Percentiles rank a stretch among this genome's conserved stretches.
phyloP scores from a whole-genome alignment of 1,284 basidiomycete species.

The Cryptococcus sp. region DNA sequence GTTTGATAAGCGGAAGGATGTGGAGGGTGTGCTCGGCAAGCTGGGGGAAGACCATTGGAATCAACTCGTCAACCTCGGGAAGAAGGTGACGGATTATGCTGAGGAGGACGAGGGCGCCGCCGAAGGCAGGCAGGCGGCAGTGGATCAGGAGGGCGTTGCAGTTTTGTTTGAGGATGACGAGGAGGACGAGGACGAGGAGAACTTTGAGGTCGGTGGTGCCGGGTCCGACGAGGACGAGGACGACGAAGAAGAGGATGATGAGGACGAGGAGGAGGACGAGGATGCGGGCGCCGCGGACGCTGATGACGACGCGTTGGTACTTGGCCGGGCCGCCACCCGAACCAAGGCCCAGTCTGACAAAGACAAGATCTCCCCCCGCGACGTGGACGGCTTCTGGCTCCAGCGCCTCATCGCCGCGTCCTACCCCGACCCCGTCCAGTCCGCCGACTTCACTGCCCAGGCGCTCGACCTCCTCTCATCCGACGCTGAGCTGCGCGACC shows the following conservation, averaged over 20 bases:
- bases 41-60: slow-evolving; percentile 75
- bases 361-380: slow-evolving; percentile 81
- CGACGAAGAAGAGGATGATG: slow-evolving; percentile 66
- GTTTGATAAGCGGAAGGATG: slow-evolving; percentile 95
- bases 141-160: slow-evolving; percentile 77
- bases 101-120: slow-evolving; percentile 81
- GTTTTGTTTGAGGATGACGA: slow-evolving; percentile 97
- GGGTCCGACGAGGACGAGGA: slow-evolving; percentile 63
- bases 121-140: slow-evolving; percentile 55
- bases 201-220: slow-evolving; percentile 61
- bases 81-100: slow-evolving; percentile 96
- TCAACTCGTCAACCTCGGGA: slow-evolving; percentile 80
- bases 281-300: slow-evolving; percentile 52
- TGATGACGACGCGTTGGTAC: slow-evolving; percentile 58
- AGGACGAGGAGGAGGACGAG: slow-evolving; percentile 54
- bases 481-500: slow-evolving; percentile 84
- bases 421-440: slow-evolving; percentile 91
- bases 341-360: slow-evolving; percentile 57
- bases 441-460: slow-evolving; percentile 81
- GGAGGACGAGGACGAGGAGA: slow-evolving; percentile 74
- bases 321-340: slow-evolving; percentile 55
- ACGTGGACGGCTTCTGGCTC: slow-evolving; percentile 97
- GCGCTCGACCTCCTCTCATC: slow-evolving; percentile 87
- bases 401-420: slow-evolving; percentile 87
- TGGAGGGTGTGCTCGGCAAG: slow-evolving; percentile 68